phyloP scores from a whole-genome alignment of 148 eudicot genomes.

The Camellia lanceoleosa region DNA sequence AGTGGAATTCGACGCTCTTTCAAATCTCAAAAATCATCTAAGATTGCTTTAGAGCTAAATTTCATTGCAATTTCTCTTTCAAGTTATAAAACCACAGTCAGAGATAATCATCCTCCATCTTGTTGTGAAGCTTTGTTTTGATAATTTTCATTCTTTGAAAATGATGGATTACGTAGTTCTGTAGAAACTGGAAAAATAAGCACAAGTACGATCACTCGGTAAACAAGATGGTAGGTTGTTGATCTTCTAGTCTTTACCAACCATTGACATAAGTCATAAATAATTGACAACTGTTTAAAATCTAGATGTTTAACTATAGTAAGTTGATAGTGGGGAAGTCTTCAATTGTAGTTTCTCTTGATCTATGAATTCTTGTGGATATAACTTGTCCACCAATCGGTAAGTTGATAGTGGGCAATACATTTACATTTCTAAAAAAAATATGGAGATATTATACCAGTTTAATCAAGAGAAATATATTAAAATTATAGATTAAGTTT shows the following conservation, averaged over 20 bases:
- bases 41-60: no score
- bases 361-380: no score
- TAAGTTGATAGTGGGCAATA: not conserved
- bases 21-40: no score
- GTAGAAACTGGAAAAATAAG: slow-evolving; percentile 23
- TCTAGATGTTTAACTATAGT: not conserved
- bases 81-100: not conserved
- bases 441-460: no score
- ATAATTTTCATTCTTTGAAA: slow-evolving; percentile 16
- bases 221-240: slow-evolving; percentile 5
- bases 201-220: slow-evolving; percentile 10
- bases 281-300: not conserved
- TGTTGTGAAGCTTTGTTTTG: not conserved
- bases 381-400: not conserved
- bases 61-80: not conserved
- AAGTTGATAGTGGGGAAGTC: not conserved
- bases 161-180: slow-evolving; percentile 14
- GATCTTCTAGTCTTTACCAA: slow-evolving; percentile 10
- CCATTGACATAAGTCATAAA: slow-evolving; percentile 14
- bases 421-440: no score
- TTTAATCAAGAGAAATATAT: no score
- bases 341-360: no score
- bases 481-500: no score
- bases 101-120: not conserved
- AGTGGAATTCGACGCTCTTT: no score